These are phyloP conservation scores for Penicillium hesseltinei DNA, from an alignment of 2,329 filamentous ascomycete genomes.

Conservation along the genomic window DNA sequence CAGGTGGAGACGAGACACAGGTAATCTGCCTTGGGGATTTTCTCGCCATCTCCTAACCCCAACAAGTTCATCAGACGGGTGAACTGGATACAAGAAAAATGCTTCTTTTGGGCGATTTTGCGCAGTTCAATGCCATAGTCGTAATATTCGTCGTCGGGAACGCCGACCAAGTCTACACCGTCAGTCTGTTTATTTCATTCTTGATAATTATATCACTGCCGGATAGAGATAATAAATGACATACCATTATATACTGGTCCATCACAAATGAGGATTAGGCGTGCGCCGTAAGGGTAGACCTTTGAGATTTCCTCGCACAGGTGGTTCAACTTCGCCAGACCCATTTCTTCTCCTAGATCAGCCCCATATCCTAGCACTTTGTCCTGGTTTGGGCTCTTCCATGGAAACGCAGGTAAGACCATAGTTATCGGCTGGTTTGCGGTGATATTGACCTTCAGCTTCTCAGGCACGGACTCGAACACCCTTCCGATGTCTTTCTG, in stretches of 20 bases:
- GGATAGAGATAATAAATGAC: neutral
- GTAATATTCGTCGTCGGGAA: constrained; percentile 5
- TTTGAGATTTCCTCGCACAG: constrained; percentile 9
- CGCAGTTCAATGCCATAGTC: constrained; percentile 9
- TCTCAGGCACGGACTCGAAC: constrained; percentile 2
- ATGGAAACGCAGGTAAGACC: constrained; percentile 10
- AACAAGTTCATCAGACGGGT: neutral
- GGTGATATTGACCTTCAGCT: constrained; percentile 3
- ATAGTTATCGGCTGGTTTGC: constrained; percentile 7
- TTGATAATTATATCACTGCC: neutral
- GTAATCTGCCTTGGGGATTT: constrained; percentile 1
- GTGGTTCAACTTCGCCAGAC: constrained; percentile 8
- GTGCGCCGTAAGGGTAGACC: constrained; percentile 8
- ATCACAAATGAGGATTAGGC: constrained; percentile 9
- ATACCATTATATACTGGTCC: constrained; percentile 10
- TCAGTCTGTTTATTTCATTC: neutral
- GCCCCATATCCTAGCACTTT: constrained; percentile 4
- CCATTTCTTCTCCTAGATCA: constrained; percentile 8
- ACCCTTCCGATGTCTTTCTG: constrained; percentile 2
- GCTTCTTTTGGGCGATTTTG: constrained; percentile 1
- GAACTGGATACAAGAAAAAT: constrained; percentile 8
- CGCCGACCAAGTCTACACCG: constrained; percentile 8
- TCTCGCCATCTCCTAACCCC: constrained; percentile 5
- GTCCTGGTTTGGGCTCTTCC: constrained; percentile 8
- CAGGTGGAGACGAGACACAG: constrained; percentile 4